These are phyloP conservation scores for Diplodia intermedia DNA, from an alignment of 2,329 filamentous ascomycete species.

Conservation along the genomic window DNA sequence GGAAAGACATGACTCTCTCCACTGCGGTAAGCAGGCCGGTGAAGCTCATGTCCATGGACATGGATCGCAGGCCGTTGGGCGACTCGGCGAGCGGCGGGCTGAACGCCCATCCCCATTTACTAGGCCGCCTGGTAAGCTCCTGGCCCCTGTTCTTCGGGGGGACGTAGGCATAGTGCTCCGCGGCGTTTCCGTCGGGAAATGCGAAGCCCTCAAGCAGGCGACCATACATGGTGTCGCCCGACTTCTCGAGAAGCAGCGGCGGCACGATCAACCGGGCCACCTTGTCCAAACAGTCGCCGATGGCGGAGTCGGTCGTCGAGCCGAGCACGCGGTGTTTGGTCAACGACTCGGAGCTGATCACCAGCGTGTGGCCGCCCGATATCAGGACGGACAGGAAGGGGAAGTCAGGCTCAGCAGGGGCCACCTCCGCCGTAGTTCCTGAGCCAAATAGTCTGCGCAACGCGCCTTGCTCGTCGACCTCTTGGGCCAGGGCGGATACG, in stretches of 20 bases:
- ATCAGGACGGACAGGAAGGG: conserved; percentile 89
- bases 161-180: conserved; percentile 57
- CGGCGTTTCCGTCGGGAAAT: conserved; percentile 61
- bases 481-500: conserved; percentile 58
- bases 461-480: background rate
- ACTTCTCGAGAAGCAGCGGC: conserved; percentile 58
- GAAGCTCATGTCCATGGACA: conserved; percentile 60
- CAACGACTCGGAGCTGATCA: conserved; percentile 75
- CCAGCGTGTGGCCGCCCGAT: conserved; percentile 89
- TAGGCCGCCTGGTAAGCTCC: conserved; percentile 55
- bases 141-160: conserved; percentile 68
- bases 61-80: conserved; percentile 43
- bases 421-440: background rate
- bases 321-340: conserved; percentile 76
- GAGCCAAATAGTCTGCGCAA: background rate
- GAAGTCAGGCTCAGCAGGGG: conserved; percentile 62
- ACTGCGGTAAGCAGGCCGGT: conserved; percentile 72
- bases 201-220: conserved; percentile 80
- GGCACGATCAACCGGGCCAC: conserved; percentile 79
- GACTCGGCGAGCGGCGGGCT: conserved; percentile 69
- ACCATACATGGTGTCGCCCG: conserved; percentile 77
- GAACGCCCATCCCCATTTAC: conserved; percentile 70
- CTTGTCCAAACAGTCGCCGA: conserved; percentile 92
- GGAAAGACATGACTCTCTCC: conserved; percentile 60
- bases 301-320: conserved; percentile 77